A percentile compares a stretch with the other conserved stretches of the same genome.
These are phyloP conservation scores for Neurospora terricola DNA, from an alignment of 495 filamentous ascomycete species.

Conservation along the genomic window DNA sequence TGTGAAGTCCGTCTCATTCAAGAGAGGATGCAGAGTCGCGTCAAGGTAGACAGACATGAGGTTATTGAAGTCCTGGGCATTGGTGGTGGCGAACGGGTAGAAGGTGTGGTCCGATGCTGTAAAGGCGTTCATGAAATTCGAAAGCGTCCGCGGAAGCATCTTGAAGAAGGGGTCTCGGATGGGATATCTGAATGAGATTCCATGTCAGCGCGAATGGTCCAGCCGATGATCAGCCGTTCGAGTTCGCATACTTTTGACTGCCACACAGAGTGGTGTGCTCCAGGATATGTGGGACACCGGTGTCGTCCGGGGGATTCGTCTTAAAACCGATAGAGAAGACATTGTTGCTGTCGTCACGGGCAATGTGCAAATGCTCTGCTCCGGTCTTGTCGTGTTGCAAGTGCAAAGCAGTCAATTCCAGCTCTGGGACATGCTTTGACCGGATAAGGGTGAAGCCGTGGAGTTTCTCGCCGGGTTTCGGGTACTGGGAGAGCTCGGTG, in stretches of 20 bases:
- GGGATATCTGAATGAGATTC: constrained; percentile 57
- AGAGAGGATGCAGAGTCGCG: constrained; percentile 77
- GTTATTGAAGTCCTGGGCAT: constrained; percentile 87
- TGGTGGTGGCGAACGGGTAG: constrained; percentile 98
- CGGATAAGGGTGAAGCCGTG: constrained; percentile 88
- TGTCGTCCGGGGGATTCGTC: constrained; percentile 94
- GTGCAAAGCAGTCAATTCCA: constrained; percentile 83
- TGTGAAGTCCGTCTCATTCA: constrained; percentile 83
- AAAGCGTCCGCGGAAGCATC: constrained; percentile 94
- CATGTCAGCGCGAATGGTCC: constrained; percentile 12
- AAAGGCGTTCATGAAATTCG: constrained; percentile 99
- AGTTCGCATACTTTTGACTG: constrained; percentile 70
- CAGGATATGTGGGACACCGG: constrained; percentile 91
- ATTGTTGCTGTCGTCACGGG: constrained; percentile 93
- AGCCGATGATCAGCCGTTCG: neutral
- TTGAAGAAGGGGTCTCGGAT: constrained; percentile 98
- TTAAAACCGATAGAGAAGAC: constrained; percentile 98
- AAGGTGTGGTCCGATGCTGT: constrained; percentile 94
- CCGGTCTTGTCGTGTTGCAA: constrained; percentile 87
- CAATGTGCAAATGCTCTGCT: constrained; percentile 91
- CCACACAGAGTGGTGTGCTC: constrained; percentile 96
- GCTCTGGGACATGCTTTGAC: constrained; percentile 82
- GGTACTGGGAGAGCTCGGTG: constrained; percentile 60
- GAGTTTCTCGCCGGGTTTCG: constrained; percentile 69
- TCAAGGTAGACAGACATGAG: constrained; percentile 95